phyloP scores from a whole-genome alignment of 495 filamentous ascomycete genomes.

The Lasiosphaeria hispida region DNA sequence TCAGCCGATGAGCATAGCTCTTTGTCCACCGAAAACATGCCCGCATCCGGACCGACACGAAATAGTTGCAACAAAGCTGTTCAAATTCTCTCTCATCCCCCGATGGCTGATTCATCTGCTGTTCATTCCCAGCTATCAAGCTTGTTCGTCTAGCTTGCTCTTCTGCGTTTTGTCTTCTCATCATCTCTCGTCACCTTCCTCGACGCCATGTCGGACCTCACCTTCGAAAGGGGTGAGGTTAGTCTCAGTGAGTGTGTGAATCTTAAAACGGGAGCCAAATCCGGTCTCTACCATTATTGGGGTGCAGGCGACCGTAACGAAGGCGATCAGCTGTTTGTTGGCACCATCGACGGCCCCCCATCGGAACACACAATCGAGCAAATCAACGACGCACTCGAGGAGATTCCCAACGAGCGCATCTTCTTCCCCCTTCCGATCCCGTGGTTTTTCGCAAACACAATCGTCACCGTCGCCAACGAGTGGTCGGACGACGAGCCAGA shows the following conservation, averaged over 20 bases:
- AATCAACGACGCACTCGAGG: constrained; percentile 1
- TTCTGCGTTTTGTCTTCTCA: neutral
- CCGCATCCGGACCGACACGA: too few relatives aligned
- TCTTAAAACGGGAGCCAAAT: constrained; percentile 3
- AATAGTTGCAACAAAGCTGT: neutral
- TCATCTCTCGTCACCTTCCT: neutral
- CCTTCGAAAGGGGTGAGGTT: neutral
- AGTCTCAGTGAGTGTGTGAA: neutral
- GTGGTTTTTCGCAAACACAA: neutral
- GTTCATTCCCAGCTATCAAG: too few relatives aligned
- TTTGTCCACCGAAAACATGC: too few relatives aligned
- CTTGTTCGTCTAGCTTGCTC: neutral
- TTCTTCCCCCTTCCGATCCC: constrained; percentile 7
- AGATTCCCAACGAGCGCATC: constrained; percentile 2
- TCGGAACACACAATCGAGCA: constrained; percentile 7
- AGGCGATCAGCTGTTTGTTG: constrained; percentile 1
- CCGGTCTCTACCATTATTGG: neutral
- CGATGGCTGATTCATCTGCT: neutral
- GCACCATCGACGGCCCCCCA: neutral
- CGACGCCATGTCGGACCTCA: neutral
- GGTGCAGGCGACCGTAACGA: neutral
- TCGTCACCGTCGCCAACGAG: neutral
- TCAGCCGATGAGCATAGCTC: too few relatives aligned
- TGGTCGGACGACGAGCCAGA: neutral
- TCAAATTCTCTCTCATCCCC: neutral